Evolutionary conservation across 306 rosid species (phyloP).

Genomic region (Hippophae rhamnoides): DNA sequence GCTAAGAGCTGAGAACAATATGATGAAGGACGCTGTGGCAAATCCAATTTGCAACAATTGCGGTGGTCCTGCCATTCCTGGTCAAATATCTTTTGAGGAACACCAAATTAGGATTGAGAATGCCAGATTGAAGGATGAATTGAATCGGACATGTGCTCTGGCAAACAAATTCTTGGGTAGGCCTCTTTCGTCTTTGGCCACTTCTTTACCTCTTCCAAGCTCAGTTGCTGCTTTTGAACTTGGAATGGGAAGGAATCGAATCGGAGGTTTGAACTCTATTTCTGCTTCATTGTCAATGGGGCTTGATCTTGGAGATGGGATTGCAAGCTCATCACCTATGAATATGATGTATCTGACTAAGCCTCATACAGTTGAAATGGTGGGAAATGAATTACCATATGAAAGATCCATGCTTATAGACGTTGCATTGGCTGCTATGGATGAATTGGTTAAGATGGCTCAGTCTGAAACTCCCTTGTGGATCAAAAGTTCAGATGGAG

Average conservation of each 20-base stretch:
- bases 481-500: conserved; percentile 47
- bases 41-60: conserved; percentile 63
- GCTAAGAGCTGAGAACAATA: conserved; percentile 66
- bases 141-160: conserved; percentile 44
- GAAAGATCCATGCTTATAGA: conserved; percentile 41
- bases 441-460: conserved; percentile 63
- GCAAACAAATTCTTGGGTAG: conserved; percentile 58
- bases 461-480: conserved; percentile 51
- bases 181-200: conserved; percentile 40
- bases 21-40: conserved; percentile 60
- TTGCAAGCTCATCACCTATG: conserved; percentile 17
- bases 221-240: conserved; percentile 47
- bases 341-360: conserved; percentile 24
- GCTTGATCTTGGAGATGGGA: conserved; percentile 50
- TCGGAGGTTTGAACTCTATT: conserved; percentile 23
- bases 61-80: conserved; percentile 82
- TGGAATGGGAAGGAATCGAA: conserved; percentile 54
- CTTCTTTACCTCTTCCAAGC: conserved; percentile 24
- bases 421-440: conserved; percentile 67
- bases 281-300: conserved; percentile 37
- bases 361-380: conserved; percentile 26
- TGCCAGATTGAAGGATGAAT: conserved; percentile 66
- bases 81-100: conserved; percentile 64
- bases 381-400: conserved; percentile 28
- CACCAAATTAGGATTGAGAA: conserved; percentile 72